A percentile compares a stretch with the other conserved stretches of the same genome.
These are phyloP conservation scores for Backusella sp. DNA, from an alignment of 192 early-diverging fungal genomes.

Conservation along the genomic window DNA sequence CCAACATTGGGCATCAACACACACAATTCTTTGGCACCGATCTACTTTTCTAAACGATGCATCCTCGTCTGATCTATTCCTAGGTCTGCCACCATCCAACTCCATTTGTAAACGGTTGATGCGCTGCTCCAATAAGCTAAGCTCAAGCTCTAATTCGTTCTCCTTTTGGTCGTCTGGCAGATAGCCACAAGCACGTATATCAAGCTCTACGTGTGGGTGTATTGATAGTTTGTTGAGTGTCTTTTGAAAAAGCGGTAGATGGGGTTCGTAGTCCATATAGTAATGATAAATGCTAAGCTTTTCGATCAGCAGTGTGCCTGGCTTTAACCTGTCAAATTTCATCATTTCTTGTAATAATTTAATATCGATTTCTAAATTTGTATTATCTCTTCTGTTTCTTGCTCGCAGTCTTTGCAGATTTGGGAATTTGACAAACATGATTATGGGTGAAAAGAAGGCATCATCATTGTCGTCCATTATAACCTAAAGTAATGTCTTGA, in stretches of 20 bases:
- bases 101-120: not conserved
- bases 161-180: constrained; percentile 22
- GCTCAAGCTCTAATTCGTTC: not conserved
- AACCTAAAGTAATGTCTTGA: constrained; percentile 26
- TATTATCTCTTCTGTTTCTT: constrained; percentile 39
- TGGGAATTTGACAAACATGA: constrained; percentile 55
- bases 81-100: not conserved
- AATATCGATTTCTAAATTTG: constrained; percentile 39
- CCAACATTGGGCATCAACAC: constrained; percentile 34
- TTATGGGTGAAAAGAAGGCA: constrained; percentile 43
- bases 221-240: constrained; percentile 25
- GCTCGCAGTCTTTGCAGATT: constrained; percentile 37
- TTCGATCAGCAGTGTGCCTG: constrained; percentile 33
- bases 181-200: constrained; percentile 33
- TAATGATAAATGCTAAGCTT: constrained; percentile 41
- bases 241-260: constrained; percentile 18
- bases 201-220: constrained; percentile 21
- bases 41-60: not conserved
- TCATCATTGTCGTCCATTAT: constrained; percentile 50
- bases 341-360: constrained; percentile 44
- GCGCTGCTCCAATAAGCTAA: not conserved
- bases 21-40: constrained; percentile 36
- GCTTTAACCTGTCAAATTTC: constrained; percentile 27
- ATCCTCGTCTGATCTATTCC: not conserved
- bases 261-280: constrained; percentile 42